A percentile compares a stretch with the other conserved stretches of the same genome.
phyloP scores from a whole-genome alignment of 2,329 filamentous ascomycete species.

The Pseudogymnoascus sp. region DNA sequence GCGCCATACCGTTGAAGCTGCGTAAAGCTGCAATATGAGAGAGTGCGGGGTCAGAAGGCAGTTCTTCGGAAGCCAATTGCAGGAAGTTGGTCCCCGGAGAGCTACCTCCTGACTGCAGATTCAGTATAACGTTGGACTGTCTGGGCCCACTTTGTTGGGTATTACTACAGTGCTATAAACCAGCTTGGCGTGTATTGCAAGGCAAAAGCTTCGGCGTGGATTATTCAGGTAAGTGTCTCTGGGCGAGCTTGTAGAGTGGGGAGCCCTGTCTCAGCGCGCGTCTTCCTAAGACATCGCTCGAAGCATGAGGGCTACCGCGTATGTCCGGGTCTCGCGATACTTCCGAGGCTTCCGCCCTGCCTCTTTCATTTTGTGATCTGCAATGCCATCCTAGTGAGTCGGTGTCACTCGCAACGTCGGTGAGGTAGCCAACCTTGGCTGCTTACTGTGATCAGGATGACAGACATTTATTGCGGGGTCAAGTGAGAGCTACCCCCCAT shows the following conservation, averaged over 20 bases:
- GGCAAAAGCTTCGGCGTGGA: background rate
- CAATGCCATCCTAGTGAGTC: background rate
- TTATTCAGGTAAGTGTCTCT: background rate
- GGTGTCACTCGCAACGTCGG: background rate
- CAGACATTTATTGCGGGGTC: background rate
- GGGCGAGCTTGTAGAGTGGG: background rate
- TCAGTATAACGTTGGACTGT: background rate
- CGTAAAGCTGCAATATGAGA: background rate
- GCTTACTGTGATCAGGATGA: background rate
- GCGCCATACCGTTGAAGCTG: background rate
- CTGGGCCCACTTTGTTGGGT: background rate
- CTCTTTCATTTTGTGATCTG: background rate
- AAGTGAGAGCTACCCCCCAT: background rate
- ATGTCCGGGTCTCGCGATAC: background rate
- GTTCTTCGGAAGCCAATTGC: background rate
- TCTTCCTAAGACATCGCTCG: background rate
- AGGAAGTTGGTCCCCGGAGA: background rate
- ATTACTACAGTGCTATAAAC: background rate
- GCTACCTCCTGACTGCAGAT: background rate
- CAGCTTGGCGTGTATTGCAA: background rate
- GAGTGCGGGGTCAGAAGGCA: background rate
- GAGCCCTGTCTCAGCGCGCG: background rate
- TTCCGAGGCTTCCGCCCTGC: background rate
- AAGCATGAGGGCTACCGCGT: background rate
- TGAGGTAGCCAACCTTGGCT: background rate